These are phyloP conservation scores for Cupressus sempervirens DNA, from an alignment of 75 land plant genomes.

Conservation along the genomic window DNA sequence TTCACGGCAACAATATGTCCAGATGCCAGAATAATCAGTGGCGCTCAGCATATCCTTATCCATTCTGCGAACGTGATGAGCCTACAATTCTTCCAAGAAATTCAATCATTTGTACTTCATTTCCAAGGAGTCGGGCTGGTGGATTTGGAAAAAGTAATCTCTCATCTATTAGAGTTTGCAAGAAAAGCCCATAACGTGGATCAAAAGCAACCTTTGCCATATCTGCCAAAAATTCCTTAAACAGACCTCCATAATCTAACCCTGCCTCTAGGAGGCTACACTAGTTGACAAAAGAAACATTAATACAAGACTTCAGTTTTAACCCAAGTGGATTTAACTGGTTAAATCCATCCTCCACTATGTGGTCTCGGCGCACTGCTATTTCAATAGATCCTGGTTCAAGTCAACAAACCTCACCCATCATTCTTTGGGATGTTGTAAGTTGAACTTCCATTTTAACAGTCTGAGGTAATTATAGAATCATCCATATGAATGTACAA, in stretches of 20 bases:
- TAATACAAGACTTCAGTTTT: constrained; percentile 61
- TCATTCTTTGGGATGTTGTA: constrained; percentile 56
- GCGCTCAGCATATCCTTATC: too few species aligned
- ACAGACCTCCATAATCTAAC: constrained; percentile 89
- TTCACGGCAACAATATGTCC: too few species aligned
- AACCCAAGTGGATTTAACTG: constrained; percentile 75
- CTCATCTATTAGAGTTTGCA: constrained; percentile 81
- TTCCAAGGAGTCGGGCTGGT: constrained; percentile 57
- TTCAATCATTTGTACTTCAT: constrained; percentile 78
- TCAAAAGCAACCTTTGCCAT: constrained; percentile 78
- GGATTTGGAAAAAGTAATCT: constrained; percentile 71
- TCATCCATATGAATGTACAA: too few species aligned
- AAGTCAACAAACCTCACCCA: constrained; percentile 66
- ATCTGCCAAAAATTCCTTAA: constrained; percentile 94
- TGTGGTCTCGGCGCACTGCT: constrained; percentile 74
- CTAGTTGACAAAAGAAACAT: constrained; percentile 94
- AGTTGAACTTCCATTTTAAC: too few species aligned
- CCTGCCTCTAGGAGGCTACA: constrained; percentile 95
- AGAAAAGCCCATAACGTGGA: constrained; percentile 80
- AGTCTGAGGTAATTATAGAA: too few species aligned
- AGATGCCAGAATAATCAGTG: too few species aligned
- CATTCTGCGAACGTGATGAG: too few species aligned
- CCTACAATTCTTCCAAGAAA: constrained; percentile 91
- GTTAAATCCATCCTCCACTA: constrained; percentile 88
- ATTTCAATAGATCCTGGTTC: constrained; percentile 62